A percentile compares a stretch with the other conserved stretches of the same genome.
These are phyloP conservation scores for Starmerella riodocensis DNA, from an alignment of 805 yeast genomes.

Conservation along the genomic window DNA sequence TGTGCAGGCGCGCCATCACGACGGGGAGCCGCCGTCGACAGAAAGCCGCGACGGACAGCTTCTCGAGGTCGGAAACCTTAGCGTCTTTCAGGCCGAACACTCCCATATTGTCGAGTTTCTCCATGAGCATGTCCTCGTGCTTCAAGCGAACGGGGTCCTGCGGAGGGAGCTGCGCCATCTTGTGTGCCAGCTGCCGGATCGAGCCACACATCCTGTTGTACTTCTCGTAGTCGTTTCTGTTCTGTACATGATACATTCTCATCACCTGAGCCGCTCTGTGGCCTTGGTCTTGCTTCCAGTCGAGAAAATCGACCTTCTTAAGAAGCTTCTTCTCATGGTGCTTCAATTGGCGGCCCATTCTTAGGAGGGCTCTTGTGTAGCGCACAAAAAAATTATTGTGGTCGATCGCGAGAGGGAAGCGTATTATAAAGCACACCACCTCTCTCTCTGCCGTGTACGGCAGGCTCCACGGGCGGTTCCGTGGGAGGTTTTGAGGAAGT, in stretches of 20 bases:
- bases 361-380: too few relatives aligned
- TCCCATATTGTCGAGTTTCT: constrained; percentile 82
- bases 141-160: constrained; percentile 75
- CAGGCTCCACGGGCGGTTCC: too few relatives aligned
- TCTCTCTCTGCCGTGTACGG: too few relatives aligned
- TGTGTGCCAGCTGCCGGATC: constrained; percentile 73
- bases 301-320: constrained; percentile 89
- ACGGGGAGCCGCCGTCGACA: constrained; percentile 89
- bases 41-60: constrained; percentile 79
- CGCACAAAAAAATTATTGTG: too few relatives aligned
- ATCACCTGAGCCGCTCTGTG: constrained; percentile 95
- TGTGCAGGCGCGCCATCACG: constrained; percentile 82
- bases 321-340: constrained; percentile 91
- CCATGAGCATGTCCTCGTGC: constrained; percentile 78
- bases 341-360: constrained; percentile 51
- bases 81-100: constrained; percentile 64
- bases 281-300: constrained; percentile 93
- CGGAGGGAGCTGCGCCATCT: constrained; percentile 71
- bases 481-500: too few relatives aligned
- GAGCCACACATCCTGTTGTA: constrained; percentile 90
- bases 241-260: constrained; percentile 85
- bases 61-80: constrained; percentile 83
- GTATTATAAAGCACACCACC: too few relatives aligned
- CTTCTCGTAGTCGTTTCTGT: constrained; percentile 89
- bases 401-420: too few relatives aligned